These are phyloP conservation scores for Apiospora malaysiana DNA, from an alignment of 2,329 filamentous ascomycete species.

Conservation along the genomic window DNA sequence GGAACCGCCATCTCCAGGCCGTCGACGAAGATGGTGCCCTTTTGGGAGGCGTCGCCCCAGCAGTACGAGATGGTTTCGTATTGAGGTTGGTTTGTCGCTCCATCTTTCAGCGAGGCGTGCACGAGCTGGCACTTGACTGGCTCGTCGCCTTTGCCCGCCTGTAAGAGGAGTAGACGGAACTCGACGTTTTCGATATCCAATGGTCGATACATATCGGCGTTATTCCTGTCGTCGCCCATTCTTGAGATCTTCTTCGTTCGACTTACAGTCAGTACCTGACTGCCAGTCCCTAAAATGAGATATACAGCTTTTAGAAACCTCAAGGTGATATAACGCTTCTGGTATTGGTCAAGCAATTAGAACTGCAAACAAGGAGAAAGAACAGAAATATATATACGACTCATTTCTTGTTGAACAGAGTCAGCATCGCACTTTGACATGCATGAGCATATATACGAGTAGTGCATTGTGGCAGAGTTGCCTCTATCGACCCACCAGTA, in stretches of 20 bases:
- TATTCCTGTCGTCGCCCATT: not conserved
- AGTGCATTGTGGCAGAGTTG: not conserved
- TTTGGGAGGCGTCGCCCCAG: not conserved
- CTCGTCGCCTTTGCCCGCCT: not conserved
- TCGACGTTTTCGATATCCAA: not conserved
- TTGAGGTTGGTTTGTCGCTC: not conserved
- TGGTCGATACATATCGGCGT: not conserved
- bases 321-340: no score
- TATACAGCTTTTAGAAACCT: no score
- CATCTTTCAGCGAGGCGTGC: not conserved
- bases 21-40: not conserved
- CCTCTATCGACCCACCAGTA: not conserved
- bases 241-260: no score
- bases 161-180: not conserved
- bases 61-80: constrained; percentile 15
- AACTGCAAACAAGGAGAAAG: not conserved
- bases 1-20: not conserved
- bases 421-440: not conserved
- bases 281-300: not conserved
- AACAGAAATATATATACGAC: no score
- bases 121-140: constrained; percentile 1
- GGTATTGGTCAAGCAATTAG: no score
- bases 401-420: no score
- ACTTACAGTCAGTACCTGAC: not conserved
- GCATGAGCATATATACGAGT: not conserved